phyloP scores from a whole-genome alignment of 345 rosid species.

The Mangifera indica region DNA sequence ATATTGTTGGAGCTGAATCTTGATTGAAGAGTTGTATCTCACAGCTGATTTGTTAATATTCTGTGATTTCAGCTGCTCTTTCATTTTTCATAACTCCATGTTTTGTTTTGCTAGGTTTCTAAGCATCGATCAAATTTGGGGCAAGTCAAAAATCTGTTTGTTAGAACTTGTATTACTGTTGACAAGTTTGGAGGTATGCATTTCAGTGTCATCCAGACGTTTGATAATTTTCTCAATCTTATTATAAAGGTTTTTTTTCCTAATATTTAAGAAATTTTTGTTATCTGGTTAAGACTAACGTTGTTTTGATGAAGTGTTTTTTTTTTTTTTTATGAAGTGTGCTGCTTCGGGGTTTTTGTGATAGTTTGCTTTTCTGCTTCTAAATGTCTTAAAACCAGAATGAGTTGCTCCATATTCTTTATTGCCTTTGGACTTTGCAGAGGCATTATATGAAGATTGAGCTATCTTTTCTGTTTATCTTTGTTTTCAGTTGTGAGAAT shows the following conservation, averaged over 20 bases:
- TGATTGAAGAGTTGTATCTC: neutral
- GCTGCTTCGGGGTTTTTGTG: neutral
- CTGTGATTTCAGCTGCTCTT: neutral
- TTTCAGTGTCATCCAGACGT: neutral
- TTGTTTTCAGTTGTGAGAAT: neutral
- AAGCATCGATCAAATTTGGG: conserved; percentile 46
- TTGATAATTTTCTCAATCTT: neutral
- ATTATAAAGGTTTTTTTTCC: neutral
- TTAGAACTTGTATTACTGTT: conserved; percentile 38
- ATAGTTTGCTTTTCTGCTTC: neutral
- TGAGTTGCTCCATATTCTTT: neutral
- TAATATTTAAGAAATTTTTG: neutral
- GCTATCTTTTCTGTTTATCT: neutral
- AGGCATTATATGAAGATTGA: neutral
- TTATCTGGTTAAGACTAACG: neutral
- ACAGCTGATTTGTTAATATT: neutral
- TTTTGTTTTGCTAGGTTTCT: conserved; percentile 44
- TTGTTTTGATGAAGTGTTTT: neutral
- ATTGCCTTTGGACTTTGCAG: neutral
- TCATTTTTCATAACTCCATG: neutral
- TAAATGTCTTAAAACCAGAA: neutral
- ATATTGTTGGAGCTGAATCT: neutral
- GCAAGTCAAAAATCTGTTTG: conserved; percentile 40
- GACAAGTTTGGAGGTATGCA: conserved; percentile 47
- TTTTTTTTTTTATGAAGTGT: neutral